Base-by-base conservation (phyloP, 2,329 filamentous ascomycete species). In the Lithohypha guttulata region DNA sequence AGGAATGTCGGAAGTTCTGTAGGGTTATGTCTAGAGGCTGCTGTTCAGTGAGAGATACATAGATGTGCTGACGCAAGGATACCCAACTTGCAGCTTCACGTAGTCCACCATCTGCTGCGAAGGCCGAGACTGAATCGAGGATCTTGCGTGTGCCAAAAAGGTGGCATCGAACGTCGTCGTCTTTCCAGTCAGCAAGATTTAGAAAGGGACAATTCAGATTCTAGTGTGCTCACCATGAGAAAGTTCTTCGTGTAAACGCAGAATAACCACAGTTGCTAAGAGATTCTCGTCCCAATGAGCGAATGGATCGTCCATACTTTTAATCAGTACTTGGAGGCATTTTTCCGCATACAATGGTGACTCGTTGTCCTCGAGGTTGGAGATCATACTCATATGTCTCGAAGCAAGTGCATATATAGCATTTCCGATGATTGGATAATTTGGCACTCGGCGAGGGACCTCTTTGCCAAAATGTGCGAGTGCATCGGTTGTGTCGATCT, bases 191-290 rank as follows among this genome's bases (percentile, higher is more conserved):
- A 34, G 10, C 11, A 22, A n/a, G 22, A 21, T 30, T 14, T 34
- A 18, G 27, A 11, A 8, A 11, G n/a, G 4, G 5, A 15, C 11
- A 23, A 34, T 26, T 31, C 13, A 18, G 17, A 21, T 14, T 14
- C 5, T 9, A 19, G 6, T 13, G n/a, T 6, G 30, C 39, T 29
- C 14, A 46, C 44, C 44, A 17, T 38, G 34, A 18, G 44, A 46
- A 38, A 60, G 42, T 49, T 70, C 68, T 48, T 70, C 68, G 38
- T 70, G 68, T 4, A 69, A 56, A 0, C 68, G 60, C 14, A 70
- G 51, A 4, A 70, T 59, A 6, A 70, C 68, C 0, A 71, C 66
- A 0, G 66, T 64, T 1, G 66, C 59, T 1, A 71, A 53, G 2
- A 69, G 59, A 11, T 62, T 64, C 21, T 67, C 66, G 33, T 67